Evolutionary conservation across 768 basidiomycete species (phyloP), one percentile per base, ranked within the genome.

Genomic region (Russula ochroleuca): DNA sequence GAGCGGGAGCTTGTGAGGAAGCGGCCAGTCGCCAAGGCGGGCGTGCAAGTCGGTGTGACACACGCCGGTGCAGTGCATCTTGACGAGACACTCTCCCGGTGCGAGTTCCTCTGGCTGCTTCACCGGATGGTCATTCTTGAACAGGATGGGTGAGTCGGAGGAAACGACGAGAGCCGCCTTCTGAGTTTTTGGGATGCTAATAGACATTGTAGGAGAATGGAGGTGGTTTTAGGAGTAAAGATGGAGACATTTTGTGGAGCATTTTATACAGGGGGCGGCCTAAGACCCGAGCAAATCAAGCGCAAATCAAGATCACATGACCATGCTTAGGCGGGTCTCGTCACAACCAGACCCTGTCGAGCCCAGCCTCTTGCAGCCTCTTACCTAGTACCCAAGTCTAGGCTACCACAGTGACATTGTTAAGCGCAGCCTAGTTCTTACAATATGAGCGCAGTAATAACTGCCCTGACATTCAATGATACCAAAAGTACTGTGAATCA

Each of bases 11-110:
- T 78, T 82, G 38, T 83, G 78, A n/a, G 79, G 73, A 11, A 90
- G 62, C 0, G 93, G 93, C 94, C 94, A 94, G 71, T 94, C 93
- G 49, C 82, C 84, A 43, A 81, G 74, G 41, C 82, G 83, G 31
- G 86, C 86, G 69, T 93, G 92, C 15, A 91, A 80, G 70, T 93
- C 92, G 3, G 88, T 90, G 71, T 92, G 90, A 75, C 92, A 93
- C n/a, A 92, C 90, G 61, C 91, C 91, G 7, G 87, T 85, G 75
- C 83, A 86, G 40, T 81, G 79, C 70, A 93, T 78, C 74, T 88
- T 86, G 73, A 93, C 78, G 67, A 92, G 84, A 70, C 86, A 88
- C 74, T 90, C 85, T 51, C 85, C 86, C 0, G 85, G 85, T 0
- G 73, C 75, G 71, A 89, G 86, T 4, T 85, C 77, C 19, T 77